Evolutionary conservation across 768 basidiomycete genomes (phyloP).

Genomic region (Leccinum barrowsii): DNA sequence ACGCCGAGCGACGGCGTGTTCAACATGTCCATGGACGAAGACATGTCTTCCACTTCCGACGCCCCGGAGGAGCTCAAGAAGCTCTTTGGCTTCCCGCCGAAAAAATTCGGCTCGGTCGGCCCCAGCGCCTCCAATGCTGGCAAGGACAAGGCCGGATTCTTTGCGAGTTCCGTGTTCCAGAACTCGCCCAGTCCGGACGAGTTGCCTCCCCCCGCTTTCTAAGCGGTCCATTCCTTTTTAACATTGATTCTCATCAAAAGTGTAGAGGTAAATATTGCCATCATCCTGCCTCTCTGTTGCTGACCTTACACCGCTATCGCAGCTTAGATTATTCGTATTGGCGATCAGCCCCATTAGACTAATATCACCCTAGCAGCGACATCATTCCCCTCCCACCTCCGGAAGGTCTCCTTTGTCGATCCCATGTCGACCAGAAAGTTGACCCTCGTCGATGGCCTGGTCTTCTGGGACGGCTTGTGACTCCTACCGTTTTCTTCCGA

Average conservation of each 20-base stretch:
- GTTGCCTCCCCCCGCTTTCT: slow-evolving; percentile 64
- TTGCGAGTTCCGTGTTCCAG: slow-evolving; percentile 81
- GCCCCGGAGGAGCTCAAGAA: slow-evolving; percentile 36
- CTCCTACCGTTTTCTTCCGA: slow-evolving; percentile 29
- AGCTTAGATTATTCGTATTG: slow-evolving; percentile 39
- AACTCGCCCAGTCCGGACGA: slow-evolving; percentile 85
- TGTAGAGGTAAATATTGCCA: slow-evolving; percentile 37
- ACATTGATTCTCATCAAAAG: slow-evolving; percentile 25
- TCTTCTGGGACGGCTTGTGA: slow-evolving; percentile 22
- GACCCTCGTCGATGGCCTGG: slow-evolving; percentile 10
- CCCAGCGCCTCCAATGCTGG: slow-evolving; percentile 20
- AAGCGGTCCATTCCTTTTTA: slow-evolving; percentile 36
- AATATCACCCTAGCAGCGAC: slow-evolving; percentile 32
- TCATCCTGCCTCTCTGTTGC: background rate
- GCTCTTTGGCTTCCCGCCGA: slow-evolving; percentile 31
- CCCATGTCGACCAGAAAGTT: slow-evolving; percentile 2
- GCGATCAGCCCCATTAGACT: slow-evolving; percentile 35
- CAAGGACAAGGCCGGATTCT: slow-evolving; percentile 48
- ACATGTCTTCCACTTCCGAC: slow-evolving; percentile 41
- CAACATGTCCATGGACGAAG: slow-evolving; percentile 71
- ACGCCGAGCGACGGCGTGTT: slow-evolving; percentile 75
- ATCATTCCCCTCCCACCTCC: slow-evolving; percentile 26
- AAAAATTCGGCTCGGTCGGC: slow-evolving; percentile 30
- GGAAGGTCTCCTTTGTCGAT: slow-evolving; percentile 26
- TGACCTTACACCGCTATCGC: background rate